These are phyloP conservation scores for Lolium multiflorum DNA, from an alignment of 176 grass and related monocot genomes.

Conservation along the genomic window DNA sequence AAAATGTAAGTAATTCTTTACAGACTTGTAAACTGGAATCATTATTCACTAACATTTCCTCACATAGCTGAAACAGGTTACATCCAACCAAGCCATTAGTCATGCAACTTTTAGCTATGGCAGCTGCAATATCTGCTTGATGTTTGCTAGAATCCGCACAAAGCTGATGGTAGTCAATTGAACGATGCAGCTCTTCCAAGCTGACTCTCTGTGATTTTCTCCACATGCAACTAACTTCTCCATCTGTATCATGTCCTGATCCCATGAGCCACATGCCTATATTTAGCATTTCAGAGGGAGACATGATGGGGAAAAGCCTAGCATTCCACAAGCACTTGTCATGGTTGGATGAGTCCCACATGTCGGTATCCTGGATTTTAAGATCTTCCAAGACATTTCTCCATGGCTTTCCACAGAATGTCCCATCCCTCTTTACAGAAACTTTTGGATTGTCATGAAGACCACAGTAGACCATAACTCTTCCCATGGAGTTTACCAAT, in stretches of 20 bases:
- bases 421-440: slow-evolving; percentile 60
- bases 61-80: slow-evolving; percentile 79
- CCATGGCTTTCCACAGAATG: slow-evolving; percentile 94
- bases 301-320: slow-evolving; percentile 72
- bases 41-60: slow-evolving; percentile 75
- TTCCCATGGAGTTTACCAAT: slow-evolving; percentile 65
- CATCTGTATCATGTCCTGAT: slow-evolving; percentile 43
- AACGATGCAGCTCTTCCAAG: slow-evolving; percentile 87
- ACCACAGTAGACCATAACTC: slow-evolving; percentile 83
- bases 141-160: slow-evolving; percentile 63
- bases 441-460: slow-evolving; percentile 92
- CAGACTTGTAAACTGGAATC: slow-evolving; percentile 51
- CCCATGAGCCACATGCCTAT: slow-evolving; percentile 88
- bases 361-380: slow-evolving; percentile 70
- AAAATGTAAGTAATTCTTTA: slow-evolving; percentile 73
- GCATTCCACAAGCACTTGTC: slow-evolving; percentile 94
- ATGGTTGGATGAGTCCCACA: slow-evolving; percentile 60
- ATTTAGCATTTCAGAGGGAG: slow-evolving; percentile 74
- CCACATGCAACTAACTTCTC: slow-evolving; percentile 61
- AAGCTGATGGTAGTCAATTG: slow-evolving; percentile 72
- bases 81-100: slow-evolving; percentile 74
- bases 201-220: slow-evolving; percentile 72
- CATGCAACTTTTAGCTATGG: slow-evolving; percentile 76
- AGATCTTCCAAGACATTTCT: slow-evolving; percentile 73
- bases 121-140: slow-evolving; percentile 74